Evolutionary conservation across 1,284 basidiomycete species (phyloP), one percentile per base, ranked within the genome.

Genomic region (Ceratobasidium sp.): DNA sequence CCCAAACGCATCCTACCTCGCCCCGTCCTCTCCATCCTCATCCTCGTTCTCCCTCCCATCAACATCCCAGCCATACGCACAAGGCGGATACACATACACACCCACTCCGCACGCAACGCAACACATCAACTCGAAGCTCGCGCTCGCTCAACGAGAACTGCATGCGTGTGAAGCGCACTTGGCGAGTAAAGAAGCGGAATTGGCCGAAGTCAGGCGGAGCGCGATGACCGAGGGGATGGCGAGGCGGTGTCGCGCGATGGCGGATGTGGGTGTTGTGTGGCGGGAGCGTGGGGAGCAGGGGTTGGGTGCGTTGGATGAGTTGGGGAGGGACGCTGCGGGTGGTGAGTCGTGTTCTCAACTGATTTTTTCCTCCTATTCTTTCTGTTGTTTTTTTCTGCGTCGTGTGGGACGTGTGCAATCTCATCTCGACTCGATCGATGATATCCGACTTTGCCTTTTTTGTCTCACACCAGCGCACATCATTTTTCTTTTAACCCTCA

Each of bases 101-200:
- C 68, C 77, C 18, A 76, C 70, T n/a, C 69, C 79, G 7, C 78
- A 80, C 55, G 67, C 66, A 42, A 71, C 76, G 56, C 75, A 76
- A 66, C 72, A 76, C 49, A 83, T 83, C 78, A 85, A 86, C 13
- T 81, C 85, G 33, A 94, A 93, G 83, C 87, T 95, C 12, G 86
- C 87, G 0, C 84, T 89, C 1, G 93, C 93, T 0, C 94, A 95
- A 81, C 86, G 90, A 0, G 92, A 94, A 80, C 86, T 95, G 20
- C 92, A 94, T 81, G 94, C 92, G 9, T 95, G 94, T 83, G 93
- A 95, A 82, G 86, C 89, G 0, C 92, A 93, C 78, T 86, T 95
- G 4, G 91, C 91, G 0, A 80, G 85, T 39, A 93, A 93, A 83
- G 93, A 95, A 82, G 87, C 85, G 26, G 91, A 91, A 75, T 87